Conservation (phyloP, 2,329 filamentous ascomycete genomes). For the Zelopaecilomyces penicillatus region DNA sequence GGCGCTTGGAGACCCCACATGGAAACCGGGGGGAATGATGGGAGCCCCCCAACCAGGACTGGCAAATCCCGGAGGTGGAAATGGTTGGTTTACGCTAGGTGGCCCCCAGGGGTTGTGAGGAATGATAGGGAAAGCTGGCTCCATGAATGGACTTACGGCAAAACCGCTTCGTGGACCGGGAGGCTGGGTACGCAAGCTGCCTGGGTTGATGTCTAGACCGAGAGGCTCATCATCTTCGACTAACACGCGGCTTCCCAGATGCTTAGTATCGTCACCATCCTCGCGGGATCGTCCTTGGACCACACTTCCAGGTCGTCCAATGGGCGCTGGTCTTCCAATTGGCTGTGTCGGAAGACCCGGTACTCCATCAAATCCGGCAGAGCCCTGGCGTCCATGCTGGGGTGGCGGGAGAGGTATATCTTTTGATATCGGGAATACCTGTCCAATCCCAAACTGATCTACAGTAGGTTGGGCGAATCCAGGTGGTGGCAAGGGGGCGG, state of each 20-base stretch:
- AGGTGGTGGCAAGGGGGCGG: slow-evolving; percentile 27
- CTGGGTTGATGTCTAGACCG: slow-evolving; percentile 21
- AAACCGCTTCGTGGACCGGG: slow-evolving; percentile 41
- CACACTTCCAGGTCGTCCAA: slow-evolving; percentile 75
- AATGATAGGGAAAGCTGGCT: slow-evolving; percentile 30
- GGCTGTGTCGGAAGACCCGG: slow-evolving; percentile 53
- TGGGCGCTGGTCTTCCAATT: slow-evolving; percentile 75
- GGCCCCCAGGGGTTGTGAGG: slow-evolving; percentile 35
- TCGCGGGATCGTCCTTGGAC: slow-evolving; percentile 43
- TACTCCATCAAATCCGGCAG: slow-evolving; percentile 56
- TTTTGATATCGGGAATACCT: slow-evolving; percentile 24
- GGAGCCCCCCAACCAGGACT: slow-evolving; percentile 31
- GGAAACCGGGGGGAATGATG: slow-evolving; percentile 24
- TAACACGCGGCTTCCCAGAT: slow-evolving; percentile 84
- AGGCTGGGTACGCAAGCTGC: slow-evolving; percentile 38
- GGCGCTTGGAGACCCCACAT: slow-evolving; percentile 23
- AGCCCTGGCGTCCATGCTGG: slow-evolving; percentile 68
- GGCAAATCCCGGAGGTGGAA: slow-evolving; percentile 39
- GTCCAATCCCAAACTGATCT: slow-evolving; percentile 24
- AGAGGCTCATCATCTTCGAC: slow-evolving; percentile 63
- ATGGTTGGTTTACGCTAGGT: slow-evolving; percentile 26
- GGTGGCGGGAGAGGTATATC: slow-evolving; percentile 26
- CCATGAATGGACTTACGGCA: slow-evolving; percentile 32
- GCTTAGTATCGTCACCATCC: slow-evolving; percentile 62
- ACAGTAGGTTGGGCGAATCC: slow-evolving; percentile 24